Evolutionary conservation across 2,329 filamentous ascomycete genomes (phyloP), one percentile per base, ranked within the genome.

Genomic region (Neonectria ditissima): DNA sequence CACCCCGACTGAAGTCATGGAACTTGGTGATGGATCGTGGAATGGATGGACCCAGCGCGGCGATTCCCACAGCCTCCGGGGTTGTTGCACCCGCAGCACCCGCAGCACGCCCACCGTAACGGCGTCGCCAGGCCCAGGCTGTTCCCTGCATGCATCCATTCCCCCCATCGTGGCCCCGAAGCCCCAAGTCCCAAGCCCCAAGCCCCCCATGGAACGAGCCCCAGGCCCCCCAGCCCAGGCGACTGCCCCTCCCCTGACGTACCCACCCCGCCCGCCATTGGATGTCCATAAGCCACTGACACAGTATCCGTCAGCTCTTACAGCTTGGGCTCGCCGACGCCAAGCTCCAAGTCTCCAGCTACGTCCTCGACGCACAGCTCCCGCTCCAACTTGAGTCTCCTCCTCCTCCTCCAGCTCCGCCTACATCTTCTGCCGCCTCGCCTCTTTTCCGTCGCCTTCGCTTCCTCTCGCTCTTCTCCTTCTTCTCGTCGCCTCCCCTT

Each of bases 281-380:
- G 68, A 69, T 56, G 55, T 65, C 55, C 47, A 60, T 65, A 71
- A 74, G 71, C 70, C 70, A 74, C 72, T 74, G 72, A 74, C 71
- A 73, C 71, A 64, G 69, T 52, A 65, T 70, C 69, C 59, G 67
- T 71, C 70, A 72, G 85, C 77, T 84, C 71, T 77, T 81, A 67
- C 86, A 87, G 75, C 81, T 87, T 70, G 78, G 86, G 63, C 81
- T 87, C 71, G 79, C 78, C 69, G 81, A 84, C 79, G 76, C 80
- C 76, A 83, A 82, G 78, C 77, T 83, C 68, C 79, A 80, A 52
- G 63, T n/a, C n/a, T n/a, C n/a, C n/a, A n/a, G n/a, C n/a, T n/a
- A n/a, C n/a, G n/a, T 67, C 51, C 54, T 66, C 59, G 69, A 64
- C 45, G 55, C 67, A 43, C 73, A 73, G 67, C 65, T 73, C 62